Base-by-base conservation (phyloP, 345 rosid species). In the Heritiera fomes region DNA sequence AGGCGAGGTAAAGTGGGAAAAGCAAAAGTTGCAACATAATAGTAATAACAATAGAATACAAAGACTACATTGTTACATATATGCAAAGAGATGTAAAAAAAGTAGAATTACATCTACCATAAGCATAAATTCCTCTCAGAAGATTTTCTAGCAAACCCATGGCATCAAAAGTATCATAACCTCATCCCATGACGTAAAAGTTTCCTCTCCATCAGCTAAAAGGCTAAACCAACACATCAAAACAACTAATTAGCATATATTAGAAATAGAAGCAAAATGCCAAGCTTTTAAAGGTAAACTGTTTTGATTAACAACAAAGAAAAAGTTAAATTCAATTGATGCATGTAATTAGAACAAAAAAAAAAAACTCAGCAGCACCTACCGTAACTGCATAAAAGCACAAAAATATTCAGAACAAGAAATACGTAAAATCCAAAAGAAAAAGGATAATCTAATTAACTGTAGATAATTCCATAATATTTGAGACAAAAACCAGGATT, bases 81-180 rank as follows among this genome's bases (percentile, higher is more conserved):
- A 28, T 3, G 5, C 0, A 46, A 1, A 20, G 6, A 13, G 7
- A 30, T 3, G 0, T 5, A 15, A 43, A 45, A 75, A 4, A 62
- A 50, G 18, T 0, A 46, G 49, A 66, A 77, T n/a, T 49, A 74
- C 30, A 63, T 77, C 4, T 87, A 87, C 97, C 97, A 75, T 93
- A 91, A 7, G 97, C 97, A 74, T 93, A 93, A 8, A 93, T 93
- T 80, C 96, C 97, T 76, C 28, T 90, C 82, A 93, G 85, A 73
- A 93, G 95, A 66, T 93, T 93, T 90, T 93, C 95, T 79, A 84
- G 91, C 75, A 93, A 83, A 72, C 92, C 95, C 97, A 93, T 93
- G 6, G 87, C 75, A 65, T 93, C 97, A 76, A 93, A 93, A 70
- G 82, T 90, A 1, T 93, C 95, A 79, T 86, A 86, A 88, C 93